Conservation (phyloP, 805 yeast species). For the Teunomyces panamensis region DNA sequence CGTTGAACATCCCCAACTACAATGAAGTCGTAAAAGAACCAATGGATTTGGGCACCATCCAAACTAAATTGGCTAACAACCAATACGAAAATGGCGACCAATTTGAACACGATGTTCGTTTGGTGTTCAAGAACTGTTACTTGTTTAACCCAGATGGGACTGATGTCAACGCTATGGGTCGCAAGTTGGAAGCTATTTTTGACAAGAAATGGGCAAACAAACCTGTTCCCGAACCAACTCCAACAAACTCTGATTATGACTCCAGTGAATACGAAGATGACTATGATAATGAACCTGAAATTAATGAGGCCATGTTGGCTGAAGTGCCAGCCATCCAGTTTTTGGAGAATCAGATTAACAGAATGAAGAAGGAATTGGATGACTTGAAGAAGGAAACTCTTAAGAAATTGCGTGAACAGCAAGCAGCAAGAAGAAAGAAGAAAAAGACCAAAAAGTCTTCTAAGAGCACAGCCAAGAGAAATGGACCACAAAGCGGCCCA, state of each 20-base stretch:
- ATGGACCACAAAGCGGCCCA: slow-evolving; percentile 11
- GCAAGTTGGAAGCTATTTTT: slow-evolving; percentile 79
- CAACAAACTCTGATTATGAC: slow-evolving; percentile 47
- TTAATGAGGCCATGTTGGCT: slow-evolving; percentile 48
- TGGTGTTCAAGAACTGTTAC: slow-evolving; percentile 87
- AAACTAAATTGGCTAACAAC: slow-evolving; percentile 76
- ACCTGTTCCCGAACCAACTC: slow-evolving; percentile 62
- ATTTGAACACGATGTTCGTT: slow-evolving; percentile 76
- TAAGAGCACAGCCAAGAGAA: slow-evolving; percentile 3
- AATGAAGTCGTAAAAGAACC: slow-evolving; percentile 84
- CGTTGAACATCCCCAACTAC: slow-evolving; percentile 88
- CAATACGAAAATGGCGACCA: slow-evolving; percentile 87
- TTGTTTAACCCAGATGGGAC: slow-evolving; percentile 95
- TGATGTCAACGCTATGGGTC: slow-evolving; percentile 95
- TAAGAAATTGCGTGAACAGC: slow-evolving; percentile 63
- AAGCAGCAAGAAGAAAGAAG: slow-evolving; percentile 48
- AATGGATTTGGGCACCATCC: slow-evolving; percentile 90
- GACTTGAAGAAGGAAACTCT: slow-evolving; percentile 77
- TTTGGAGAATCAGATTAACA: slow-evolving; percentile 78
- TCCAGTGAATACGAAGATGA: slow-evolving; percentile 31
- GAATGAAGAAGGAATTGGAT: slow-evolving; percentile 83
- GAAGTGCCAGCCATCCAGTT: slow-evolving; percentile 89
- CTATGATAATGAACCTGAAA: slow-evolving; percentile 58
- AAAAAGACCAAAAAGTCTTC: slow-evolving; percentile 35
- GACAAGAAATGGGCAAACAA: slow-evolving; percentile 81